Evolutionary conservation across 1,284 basidiomycete genomes (phyloP).

Genomic region (Acaromyces ingoldii): DNA sequence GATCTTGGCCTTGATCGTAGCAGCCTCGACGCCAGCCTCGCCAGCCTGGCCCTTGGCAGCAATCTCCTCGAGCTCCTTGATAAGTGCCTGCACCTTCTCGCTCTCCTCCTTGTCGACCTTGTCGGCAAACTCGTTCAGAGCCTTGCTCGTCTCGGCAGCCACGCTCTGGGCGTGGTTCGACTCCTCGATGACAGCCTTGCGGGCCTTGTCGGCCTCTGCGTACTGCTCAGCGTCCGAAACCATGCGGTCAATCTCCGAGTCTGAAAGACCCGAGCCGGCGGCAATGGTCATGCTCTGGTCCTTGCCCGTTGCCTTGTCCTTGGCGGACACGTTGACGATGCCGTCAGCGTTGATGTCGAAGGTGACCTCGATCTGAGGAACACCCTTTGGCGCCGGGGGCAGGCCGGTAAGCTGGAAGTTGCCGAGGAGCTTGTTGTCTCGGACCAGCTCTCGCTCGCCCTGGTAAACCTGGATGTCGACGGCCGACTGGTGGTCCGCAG

Average conservation of each 20-base stretch:
- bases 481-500: slow-evolving; percentile 68
- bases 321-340: slow-evolving; percentile 93
- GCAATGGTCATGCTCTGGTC: slow-evolving; percentile 97
- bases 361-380: slow-evolving; percentile 97
- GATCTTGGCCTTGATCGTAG: slow-evolving; percentile 86
- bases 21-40: slow-evolving; percentile 74
- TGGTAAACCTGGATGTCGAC: slow-evolving; percentile 89
- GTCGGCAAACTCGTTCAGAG: slow-evolving; percentile 94
- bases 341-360: slow-evolving; percentile 98
- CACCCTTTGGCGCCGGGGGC: slow-evolving; percentile 93
- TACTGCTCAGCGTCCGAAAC: slow-evolving; percentile 88
- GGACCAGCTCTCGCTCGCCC: slow-evolving; percentile 93
- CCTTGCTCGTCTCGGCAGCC: slow-evolving; percentile 91
- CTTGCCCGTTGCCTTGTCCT: slow-evolving; percentile 95
- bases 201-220: slow-evolving; percentile 67
- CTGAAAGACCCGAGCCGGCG: slow-evolving; percentile 89
- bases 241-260: slow-evolving; percentile 98
- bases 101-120: slow-evolving; percentile 88
- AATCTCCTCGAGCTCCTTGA: slow-evolving; percentile 84
- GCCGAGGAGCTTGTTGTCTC: slow-evolving; percentile 98
- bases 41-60: slow-evolving; percentile 83
- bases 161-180: slow-evolving; percentile 95
- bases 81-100: slow-evolving; percentile 68
- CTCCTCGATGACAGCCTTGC: slow-evolving; percentile 86
- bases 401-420: slow-evolving; percentile 99